Percentiles rank a stretch among this genome's conserved stretches.
Evolutionary conservation across 202 grass and related monocot genomes (phyloP).

Genomic region (Panicum virgatum): DNA sequence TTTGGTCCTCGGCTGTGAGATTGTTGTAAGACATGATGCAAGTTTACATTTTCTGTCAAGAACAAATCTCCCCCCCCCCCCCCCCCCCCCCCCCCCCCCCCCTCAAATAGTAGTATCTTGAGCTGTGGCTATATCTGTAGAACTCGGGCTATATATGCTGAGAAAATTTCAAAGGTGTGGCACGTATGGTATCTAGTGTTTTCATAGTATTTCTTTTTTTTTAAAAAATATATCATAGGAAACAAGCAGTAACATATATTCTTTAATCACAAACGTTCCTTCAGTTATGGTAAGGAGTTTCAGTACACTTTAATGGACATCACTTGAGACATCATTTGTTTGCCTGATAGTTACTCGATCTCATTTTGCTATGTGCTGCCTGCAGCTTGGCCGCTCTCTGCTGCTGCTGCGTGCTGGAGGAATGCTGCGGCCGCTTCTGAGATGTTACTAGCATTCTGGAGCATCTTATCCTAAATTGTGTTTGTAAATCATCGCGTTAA

Average conservation of each 20-base stretch:
- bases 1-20: neutral
- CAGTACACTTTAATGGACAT: neutral
- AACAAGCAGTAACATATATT: neutral
- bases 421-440: slow-evolving; percentile 37
- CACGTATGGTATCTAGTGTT: too few relatives aligned
- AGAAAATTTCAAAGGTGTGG: neutral
- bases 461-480: neutral
- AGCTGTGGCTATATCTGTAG: neutral
- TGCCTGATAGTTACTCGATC: neutral
- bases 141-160: neutral
- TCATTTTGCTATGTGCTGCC: neutral
- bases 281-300: neutral
- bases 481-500: neutral
- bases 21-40: neutral
- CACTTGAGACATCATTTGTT: neutral
- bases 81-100: too few relatives aligned
- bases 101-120: neutral
- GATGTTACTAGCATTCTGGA: neutral
- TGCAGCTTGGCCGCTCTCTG: slow-evolving; percentile 40
- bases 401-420: slow-evolving; percentile 51
- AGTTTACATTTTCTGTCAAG: neutral
- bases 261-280: neutral
- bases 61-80: too few relatives aligned
- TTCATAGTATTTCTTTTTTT: too few relatives aligned
- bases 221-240: neutral